Evolutionary conservation across 176 grass and related monocot genomes (phyloP).

Genomic region (Avena eriantha): DNA sequence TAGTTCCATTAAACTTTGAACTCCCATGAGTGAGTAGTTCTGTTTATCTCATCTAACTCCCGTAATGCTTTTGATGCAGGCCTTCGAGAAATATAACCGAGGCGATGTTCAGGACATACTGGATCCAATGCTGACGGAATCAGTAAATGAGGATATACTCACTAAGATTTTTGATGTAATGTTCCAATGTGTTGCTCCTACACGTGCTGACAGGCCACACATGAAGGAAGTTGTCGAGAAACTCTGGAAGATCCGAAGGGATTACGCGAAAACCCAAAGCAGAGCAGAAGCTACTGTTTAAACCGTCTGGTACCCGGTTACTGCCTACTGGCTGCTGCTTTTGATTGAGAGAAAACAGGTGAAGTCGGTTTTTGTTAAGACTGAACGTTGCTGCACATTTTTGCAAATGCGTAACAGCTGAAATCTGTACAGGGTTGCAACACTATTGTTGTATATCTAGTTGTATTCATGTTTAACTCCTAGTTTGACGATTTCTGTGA

Average conservation of each 20-base stretch:
- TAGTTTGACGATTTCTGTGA: constrained; percentile 9
- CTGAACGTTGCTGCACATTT: constrained; percentile 16
- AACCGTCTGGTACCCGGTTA: constrained; percentile 32
- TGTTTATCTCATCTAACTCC: neutral
- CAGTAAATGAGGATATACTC: constrained; percentile 64
- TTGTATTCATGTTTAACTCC: constrained; percentile 17
- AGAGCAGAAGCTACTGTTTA: constrained; percentile 42
- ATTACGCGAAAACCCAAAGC: constrained; percentile 51
- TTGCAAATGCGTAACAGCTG: constrained; percentile 22
- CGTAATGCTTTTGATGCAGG: constrained; percentile 54
- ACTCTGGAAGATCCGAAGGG: constrained; percentile 86
- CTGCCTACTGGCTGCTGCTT: constrained; percentile 9
- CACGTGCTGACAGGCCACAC: constrained; percentile 64
- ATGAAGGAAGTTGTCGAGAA: constrained; percentile 85
- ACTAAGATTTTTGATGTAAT: constrained; percentile 58
- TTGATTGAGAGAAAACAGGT: neutral
- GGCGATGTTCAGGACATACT: constrained; percentile 64
- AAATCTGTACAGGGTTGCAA: constrained; percentile 42
- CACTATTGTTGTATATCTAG: constrained; percentile 18
- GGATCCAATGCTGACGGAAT: constrained; percentile 69
- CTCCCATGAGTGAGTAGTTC: neutral
- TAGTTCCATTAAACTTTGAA: constrained; percentile 13
- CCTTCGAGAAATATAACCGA: constrained; percentile 63
- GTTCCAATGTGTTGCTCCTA: constrained; percentile 81
- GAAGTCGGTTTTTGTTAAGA: constrained; percentile 12